Percentiles rank a stretch among this genome's conserved stretches.
These are phyloP conservation scores for Auricularia sp. DNA, from an alignment of 768 basidiomycete species.

Conservation along the genomic window DNA sequence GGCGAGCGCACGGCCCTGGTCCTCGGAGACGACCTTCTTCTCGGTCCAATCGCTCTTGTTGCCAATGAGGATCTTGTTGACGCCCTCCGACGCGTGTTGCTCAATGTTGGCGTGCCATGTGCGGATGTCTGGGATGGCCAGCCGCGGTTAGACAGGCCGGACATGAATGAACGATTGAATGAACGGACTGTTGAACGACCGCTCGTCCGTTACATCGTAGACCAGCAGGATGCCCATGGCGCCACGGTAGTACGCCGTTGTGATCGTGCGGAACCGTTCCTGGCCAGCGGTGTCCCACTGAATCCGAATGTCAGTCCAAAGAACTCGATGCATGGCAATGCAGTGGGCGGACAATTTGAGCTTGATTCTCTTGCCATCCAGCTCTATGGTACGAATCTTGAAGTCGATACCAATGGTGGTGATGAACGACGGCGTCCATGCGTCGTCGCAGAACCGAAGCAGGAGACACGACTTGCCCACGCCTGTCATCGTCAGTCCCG, in stretches of 20 bases:
- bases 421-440: constrained; percentile 98
- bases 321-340: background rate
- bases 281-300: constrained; percentile 99
- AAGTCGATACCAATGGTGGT: constrained; percentile 99
- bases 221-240: constrained; percentile 98
- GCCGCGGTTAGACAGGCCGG: background rate
- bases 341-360: constrained; percentile 76
- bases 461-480: constrained; percentile 96
- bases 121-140: constrained; percentile 64
- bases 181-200: constrained; percentile 83
- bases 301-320: background rate
- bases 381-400: constrained; percentile 97
- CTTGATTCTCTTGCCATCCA: constrained; percentile 96
- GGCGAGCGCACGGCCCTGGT: constrained; percentile 87
- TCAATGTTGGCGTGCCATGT: constrained; percentile 98
- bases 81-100: constrained; percentile 96
- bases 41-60: constrained; percentile 99
- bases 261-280: constrained; percentile 97
- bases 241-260: constrained; percentile 97
- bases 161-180: constrained; percentile 9
- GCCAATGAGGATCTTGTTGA: constrained; percentile 98
- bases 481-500: constrained; percentile 34
- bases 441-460: constrained; percentile 96
- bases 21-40: constrained; percentile 84
- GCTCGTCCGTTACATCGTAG: constrained; percentile 95